These are phyloP conservation scores for Stephanodiscus minutulus DNA, from an alignment of 108 stramenopile species.

Conservation along the genomic window DNA sequence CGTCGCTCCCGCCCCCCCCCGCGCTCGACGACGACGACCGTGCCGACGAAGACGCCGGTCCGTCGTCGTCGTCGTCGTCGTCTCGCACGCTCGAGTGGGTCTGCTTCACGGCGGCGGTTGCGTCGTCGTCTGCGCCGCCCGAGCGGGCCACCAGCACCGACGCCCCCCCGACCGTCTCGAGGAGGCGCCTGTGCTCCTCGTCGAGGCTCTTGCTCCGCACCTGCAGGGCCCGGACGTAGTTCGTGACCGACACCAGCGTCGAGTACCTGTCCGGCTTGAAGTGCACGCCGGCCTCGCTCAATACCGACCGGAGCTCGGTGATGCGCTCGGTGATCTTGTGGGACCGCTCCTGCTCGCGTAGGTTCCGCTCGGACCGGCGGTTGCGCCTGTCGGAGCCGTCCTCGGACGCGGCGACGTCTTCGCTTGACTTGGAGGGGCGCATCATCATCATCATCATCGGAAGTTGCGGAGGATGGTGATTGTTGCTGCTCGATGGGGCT, in stretches of 20 bases:
- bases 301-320: constrained; percentile 57
- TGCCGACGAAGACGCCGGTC: no score
- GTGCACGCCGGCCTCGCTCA: constrained; percentile 58
- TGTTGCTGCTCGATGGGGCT: no score
- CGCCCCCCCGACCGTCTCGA: constrained; percentile 65
- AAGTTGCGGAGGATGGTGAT: no score
- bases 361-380: constrained; percentile 73
- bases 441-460: no score
- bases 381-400: constrained; percentile 64
- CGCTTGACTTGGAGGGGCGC: no score
- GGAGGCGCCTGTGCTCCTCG: constrained; percentile 69
- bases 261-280: constrained; percentile 82
- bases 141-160: constrained; percentile 51
- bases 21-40: constrained; percentile 21
- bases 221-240: constrained; percentile 78
- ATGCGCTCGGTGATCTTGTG: constrained; percentile 78
- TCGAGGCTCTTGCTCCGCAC: constrained; percentile 56
- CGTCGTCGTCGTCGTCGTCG: constrained; percentile 10
- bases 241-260: constrained; percentile 67
- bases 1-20: constrained; percentile 32
- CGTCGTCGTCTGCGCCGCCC: no score
- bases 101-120: no score
- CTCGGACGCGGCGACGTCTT: constrained; percentile 55
- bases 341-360: constrained; percentile 78
- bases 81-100: neutral